A percentile compares a stretch with the other conserved stretches of the same genome.
Conservation (phyloP, 768 basidiomycete genomes). For the Cystobasidium tubakii region DNA sequence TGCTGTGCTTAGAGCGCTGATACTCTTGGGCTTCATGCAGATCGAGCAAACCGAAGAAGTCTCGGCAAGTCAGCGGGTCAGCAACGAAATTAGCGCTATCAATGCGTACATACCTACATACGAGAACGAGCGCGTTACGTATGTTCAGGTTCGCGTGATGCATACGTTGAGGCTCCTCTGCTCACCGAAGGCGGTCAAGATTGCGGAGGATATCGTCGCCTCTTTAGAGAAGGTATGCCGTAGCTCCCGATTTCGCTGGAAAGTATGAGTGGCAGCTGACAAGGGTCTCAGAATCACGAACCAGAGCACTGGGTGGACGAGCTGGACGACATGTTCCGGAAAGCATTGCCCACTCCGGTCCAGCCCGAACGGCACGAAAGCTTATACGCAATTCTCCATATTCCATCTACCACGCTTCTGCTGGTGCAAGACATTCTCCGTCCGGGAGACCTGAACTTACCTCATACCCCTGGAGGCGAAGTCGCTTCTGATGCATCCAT, state of each 20-base stretch:
- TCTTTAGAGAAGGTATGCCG: conserved; percentile 24
- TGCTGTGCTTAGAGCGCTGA: no score
- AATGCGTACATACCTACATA: neutral
- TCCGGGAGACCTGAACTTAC: conserved; percentile 30
- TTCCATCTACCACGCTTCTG: conserved; percentile 20
- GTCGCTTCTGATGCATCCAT: conserved; percentile 20
- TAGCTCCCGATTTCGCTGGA: no score
- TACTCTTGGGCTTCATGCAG: conserved; percentile 57
- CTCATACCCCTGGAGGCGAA: neutral
- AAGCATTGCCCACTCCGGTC: neutral
- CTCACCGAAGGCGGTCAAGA: conserved; percentile 1
- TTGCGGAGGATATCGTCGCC: conserved; percentile 14
- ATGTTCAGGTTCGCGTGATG: neutral
- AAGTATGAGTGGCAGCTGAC: neutral
- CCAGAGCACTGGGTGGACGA: conserved; percentile 39
- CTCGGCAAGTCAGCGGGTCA: conserved; percentile 54
- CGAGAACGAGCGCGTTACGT: neutral
- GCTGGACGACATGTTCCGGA: conserved; percentile 11
- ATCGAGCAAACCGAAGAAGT: conserved; percentile 69
- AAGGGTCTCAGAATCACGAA: conserved; percentile 18
- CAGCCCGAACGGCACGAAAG: neutral
- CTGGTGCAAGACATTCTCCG: conserved; percentile 39
- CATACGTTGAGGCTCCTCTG: neutral
- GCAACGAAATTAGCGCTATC: conserved; percentile 15
- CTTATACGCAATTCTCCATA: neutral